These are phyloP conservation scores for Populus hybrid DNA, from an alignment of 441 rosid genomes.

Conservation along the genomic window DNA sequence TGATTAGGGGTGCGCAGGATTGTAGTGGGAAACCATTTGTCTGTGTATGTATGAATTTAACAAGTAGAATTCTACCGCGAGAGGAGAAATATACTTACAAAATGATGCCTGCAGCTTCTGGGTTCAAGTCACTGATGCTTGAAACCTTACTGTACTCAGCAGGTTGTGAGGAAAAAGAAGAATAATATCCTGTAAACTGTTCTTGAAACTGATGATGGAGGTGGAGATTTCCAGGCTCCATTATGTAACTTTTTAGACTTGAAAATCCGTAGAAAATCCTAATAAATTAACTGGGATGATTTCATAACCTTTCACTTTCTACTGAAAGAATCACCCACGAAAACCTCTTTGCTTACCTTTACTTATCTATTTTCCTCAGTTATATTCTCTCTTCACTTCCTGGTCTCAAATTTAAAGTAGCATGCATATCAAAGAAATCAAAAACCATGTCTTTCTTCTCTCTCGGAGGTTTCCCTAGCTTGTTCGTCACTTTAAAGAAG, in stretches of 20 bases:
- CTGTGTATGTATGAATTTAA: too few species aligned
- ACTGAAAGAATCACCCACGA: not conserved
- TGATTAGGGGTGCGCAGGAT: too few species aligned
- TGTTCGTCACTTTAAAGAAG: not conserved
- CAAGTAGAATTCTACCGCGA: not conserved
- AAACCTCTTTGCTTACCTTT: not conserved
- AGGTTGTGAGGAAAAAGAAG: slow-evolving; percentile 16
- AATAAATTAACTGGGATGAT: not conserved
- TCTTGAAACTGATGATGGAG: slow-evolving; percentile 24
- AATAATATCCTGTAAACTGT: slow-evolving; percentile 15
- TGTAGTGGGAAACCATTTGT: too few species aligned
- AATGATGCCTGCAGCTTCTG: not conserved
- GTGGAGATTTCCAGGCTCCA: slow-evolving; percentile 33
- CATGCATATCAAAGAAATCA: not conserved
- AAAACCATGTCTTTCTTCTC: not conserved
- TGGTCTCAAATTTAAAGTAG: not conserved
- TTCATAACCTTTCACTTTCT: not conserved
- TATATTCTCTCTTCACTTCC: not conserved
- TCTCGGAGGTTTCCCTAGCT: not conserved
- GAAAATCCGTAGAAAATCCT: slow-evolving; percentile 7
- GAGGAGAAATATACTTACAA: slow-evolving; percentile 15
- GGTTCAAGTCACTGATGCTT: slow-evolving; percentile 12
- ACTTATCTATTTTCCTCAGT: not conserved
- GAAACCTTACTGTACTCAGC: slow-evolving; percentile 21
- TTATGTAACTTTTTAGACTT: not conserved